Conservation (phyloP, 352 stramenopile species). For the Phytopythium helicoides region DNA sequence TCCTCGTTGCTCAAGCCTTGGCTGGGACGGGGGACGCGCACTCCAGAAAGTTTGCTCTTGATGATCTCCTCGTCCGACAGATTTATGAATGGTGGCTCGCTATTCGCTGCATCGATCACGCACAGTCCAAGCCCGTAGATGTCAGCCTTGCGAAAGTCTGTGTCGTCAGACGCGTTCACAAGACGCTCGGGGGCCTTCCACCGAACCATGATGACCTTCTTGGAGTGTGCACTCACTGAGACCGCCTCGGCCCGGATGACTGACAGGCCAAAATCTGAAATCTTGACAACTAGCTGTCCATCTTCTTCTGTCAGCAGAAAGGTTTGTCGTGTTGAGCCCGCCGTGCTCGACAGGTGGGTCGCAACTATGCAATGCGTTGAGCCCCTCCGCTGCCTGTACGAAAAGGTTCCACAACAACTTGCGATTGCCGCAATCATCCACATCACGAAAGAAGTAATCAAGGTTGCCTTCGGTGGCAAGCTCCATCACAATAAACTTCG, state of each 20-base stretch:
- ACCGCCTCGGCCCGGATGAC: constrained; percentile 11
- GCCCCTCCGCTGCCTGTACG: constrained; percentile 17
- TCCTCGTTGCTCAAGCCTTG: no score
- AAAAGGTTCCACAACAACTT: constrained; percentile 16
- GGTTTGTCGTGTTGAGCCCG: constrained; percentile 79
- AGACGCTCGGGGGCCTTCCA: constrained; percentile 28
- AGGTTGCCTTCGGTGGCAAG: constrained; percentile 22
- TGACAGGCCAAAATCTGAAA: constrained; percentile 27
- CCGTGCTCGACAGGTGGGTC: constrained; percentile 50
- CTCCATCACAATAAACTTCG: constrained; percentile 26
- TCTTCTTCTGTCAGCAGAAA: constrained; percentile 38
- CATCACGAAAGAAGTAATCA: constrained; percentile 5
- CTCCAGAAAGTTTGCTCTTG: no score
- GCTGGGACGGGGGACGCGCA: no score
- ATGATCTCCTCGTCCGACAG: no score
- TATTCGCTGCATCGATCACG: no score
- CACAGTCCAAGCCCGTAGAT: no score
- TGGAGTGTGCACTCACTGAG: constrained; percentile 8
- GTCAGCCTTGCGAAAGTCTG: no score
- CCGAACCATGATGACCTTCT: constrained; percentile 7
- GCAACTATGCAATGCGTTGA: constrained; percentile 45
- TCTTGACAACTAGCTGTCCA: constrained; percentile 7
- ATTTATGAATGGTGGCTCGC: no score
- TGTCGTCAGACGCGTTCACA: neutral
- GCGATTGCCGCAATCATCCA: constrained; percentile 1